Percentiles rank a stretch among this genome's conserved stretches.
phyloP scores from a whole-genome alignment of 202 grass and related monocot species.

The Carex sylvatica region DNA sequence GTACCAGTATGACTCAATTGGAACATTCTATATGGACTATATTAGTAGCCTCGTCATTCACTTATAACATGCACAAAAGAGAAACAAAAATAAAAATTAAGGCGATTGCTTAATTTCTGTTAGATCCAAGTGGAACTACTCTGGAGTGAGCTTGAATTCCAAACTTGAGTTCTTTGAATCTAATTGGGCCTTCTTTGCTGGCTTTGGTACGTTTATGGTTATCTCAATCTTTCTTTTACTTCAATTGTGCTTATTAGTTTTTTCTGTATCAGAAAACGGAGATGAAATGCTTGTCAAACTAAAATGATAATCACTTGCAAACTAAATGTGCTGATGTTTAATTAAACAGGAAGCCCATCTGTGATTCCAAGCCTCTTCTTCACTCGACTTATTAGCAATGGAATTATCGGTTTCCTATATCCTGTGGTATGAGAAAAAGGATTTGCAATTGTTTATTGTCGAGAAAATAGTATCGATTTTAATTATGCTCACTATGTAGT shows the following conservation, averaged over 20 bases:
- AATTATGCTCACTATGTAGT: neutral
- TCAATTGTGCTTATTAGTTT: conserved; percentile 18
- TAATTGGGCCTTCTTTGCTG: conserved; percentile 99
- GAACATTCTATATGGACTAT: neutral
- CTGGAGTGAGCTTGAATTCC: conserved; percentile 67
- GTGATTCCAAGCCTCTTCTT: conserved; percentile 88
- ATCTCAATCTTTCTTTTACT: neutral
- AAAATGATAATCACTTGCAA: neutral
- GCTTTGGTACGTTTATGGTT: conserved; percentile 65
- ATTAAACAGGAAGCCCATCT: conserved; percentile 64
- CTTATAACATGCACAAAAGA: neutral
- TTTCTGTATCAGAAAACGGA: neutral
- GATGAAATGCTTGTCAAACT: neutral
- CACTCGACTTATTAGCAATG: conserved; percentile 80
- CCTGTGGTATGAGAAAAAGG: conserved; percentile 58
- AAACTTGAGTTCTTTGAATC: conserved; percentile 91
- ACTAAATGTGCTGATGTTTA: conserved; percentile 10
- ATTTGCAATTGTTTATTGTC: neutral
- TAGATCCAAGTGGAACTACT: conserved; percentile 98
- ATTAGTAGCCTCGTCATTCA: neutral
- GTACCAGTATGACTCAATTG: neutral
- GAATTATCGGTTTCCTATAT: conserved; percentile 89
- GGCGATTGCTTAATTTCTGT: conserved; percentile 24
- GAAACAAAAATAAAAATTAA: conserved; percentile 3
- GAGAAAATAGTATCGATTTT: neutral